phyloP scores from a whole-genome alignment of 305 asterid species.

The Fraxinus paxiana region DNA sequence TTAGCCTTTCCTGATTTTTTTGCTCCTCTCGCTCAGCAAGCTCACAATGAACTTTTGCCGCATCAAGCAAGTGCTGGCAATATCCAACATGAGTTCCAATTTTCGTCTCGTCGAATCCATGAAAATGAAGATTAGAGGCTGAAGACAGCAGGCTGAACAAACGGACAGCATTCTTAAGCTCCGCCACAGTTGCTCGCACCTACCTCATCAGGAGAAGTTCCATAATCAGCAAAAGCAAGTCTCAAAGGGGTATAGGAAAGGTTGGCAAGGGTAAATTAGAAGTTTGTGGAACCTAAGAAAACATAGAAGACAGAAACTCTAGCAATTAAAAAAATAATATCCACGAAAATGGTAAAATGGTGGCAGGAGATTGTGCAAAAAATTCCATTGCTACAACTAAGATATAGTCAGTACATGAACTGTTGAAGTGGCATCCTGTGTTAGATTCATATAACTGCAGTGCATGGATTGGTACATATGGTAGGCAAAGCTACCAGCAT shows the following conservation, averaged over 20 bases:
- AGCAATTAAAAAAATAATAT: background rate
- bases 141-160: constrained; percentile 83
- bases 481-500: background rate
- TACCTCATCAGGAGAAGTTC: constrained; percentile 23
- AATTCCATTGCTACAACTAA: background rate
- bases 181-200: constrained; percentile 93
- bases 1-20: constrained; percentile 72
- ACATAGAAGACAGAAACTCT: background rate
- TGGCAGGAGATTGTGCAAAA: background rate
- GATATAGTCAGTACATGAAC: background rate
- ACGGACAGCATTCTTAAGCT: constrained; percentile 94
- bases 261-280: background rate
- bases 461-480: background rate
- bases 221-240: constrained; percentile 3
- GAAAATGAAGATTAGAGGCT: constrained; percentile 80
- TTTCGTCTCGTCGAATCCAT: constrained; percentile 96
- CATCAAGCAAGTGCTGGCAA: constrained; percentile 93
- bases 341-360: background rate
- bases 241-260: constrained; percentile 7
- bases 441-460: background rate
- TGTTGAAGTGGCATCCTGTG: background rate
- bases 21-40: constrained; percentile 92
- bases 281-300: background rate
- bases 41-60: constrained; percentile 88
- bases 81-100: constrained; percentile 95